Percentiles rank a stretch among this genome's conserved stretches.
Evolutionary conservation across 2,329 filamentous ascomycete genomes (phyloP).

Genomic region (Fusarium bactridioides): DNA sequence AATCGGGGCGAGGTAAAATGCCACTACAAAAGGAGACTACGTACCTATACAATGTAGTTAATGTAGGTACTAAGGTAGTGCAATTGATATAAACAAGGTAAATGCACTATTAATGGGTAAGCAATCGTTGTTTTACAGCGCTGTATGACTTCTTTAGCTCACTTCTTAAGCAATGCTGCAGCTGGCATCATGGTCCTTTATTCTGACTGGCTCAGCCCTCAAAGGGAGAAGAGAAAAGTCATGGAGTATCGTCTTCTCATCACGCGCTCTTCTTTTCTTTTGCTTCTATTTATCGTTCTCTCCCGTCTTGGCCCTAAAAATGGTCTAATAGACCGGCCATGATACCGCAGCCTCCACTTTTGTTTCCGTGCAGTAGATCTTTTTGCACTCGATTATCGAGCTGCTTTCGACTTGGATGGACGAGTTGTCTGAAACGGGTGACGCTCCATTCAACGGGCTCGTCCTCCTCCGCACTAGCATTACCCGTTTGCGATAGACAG

Average conservation of each 20-base stretch:
- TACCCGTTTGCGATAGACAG: not conserved
- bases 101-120: too few relatives aligned
- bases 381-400: not conserved
- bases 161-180: not conserved
- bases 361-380: not conserved
- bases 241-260: not conserved
- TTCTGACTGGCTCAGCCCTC: not conserved
- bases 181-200: not conserved
- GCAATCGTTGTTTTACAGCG: too few relatives aligned
- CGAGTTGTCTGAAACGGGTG: conserved; percentile 7
- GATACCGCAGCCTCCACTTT: conserved; percentile 14
- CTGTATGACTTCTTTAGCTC: not conserved
- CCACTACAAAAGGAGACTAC: not conserved
- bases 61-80: too few relatives aligned
- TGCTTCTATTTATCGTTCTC: not conserved
- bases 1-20: not conserved
- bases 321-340: conserved; percentile 15
- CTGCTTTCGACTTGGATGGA: not conserved
- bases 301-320: not conserved
- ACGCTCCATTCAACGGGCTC: not conserved
- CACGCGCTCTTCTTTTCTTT: conserved; percentile 6
- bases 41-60: too few relatives aligned
- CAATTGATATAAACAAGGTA: too few relatives aligned
- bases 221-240: not conserved
- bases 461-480: conserved; percentile 1